phyloP scores from a whole-genome alignment of 345 rosid genomes.

The Laguncularia racemosa region DNA sequence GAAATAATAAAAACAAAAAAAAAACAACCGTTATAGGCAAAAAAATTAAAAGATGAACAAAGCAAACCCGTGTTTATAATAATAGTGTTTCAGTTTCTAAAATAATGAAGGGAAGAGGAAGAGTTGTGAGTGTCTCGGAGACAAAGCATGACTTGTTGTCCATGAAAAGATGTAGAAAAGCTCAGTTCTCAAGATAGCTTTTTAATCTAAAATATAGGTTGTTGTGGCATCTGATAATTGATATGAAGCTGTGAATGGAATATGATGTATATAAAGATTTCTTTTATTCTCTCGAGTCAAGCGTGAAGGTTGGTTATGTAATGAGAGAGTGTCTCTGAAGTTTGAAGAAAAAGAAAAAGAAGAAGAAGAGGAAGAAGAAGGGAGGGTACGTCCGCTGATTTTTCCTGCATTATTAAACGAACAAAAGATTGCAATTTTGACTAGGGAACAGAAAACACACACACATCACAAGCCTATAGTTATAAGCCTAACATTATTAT shows the following conservation, averaged over 20 bases:
- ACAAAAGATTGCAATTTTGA: constrained; percentile 5
- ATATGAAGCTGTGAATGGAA: neutral
- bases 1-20: neutral
- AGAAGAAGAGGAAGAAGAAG: constrained; percentile 26
- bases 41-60: too few relatives aligned
- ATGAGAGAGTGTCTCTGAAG: too few relatives aligned
- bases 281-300: neutral
- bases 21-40: too few relatives aligned
- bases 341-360: too few relatives aligned
- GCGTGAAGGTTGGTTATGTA: constrained; percentile 12
- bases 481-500: constrained; percentile 2
- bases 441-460: constrained; percentile 10
- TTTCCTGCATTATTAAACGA: constrained; percentile 13
- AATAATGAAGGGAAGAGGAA: too few relatives aligned
- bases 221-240: neutral
- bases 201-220: constrained; percentile 5
- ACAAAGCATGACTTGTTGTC: neutral
- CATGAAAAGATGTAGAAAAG: constrained; percentile 11
- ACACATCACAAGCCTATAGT: neutral
- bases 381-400: constrained; percentile 52
- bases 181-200: constrained; percentile 51
- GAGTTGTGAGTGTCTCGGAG: too few relatives aligned
- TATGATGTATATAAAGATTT: neutral
- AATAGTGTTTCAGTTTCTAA: too few relatives aligned
- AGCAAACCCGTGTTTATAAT: too few relatives aligned